A percentile compares a stretch with the other conserved stretches of the same genome.
Conservation (phyloP, 176 grass and related monocot species). For the Musa itinerans region DNA sequence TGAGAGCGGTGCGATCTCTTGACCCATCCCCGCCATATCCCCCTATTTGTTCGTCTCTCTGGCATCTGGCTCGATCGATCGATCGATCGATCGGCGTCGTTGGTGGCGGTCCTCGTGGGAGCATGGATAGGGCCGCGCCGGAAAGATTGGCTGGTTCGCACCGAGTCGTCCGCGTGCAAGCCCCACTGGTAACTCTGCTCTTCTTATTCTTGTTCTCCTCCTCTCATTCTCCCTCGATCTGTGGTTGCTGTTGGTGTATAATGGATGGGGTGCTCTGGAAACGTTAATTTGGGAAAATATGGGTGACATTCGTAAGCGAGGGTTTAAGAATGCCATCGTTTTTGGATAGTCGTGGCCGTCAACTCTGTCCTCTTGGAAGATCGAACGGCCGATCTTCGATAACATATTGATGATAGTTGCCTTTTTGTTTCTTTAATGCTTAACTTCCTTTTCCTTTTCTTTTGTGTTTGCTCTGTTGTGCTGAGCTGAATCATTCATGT, state of each 20-base stretch:
- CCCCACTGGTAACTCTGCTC: neutral
- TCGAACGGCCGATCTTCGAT: neutral
- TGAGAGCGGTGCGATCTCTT: neutral
- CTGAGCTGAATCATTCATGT: neutral
- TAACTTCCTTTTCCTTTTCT: neutral
- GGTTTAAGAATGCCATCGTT: neutral
- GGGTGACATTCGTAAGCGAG: neutral
- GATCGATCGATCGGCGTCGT: neutral
- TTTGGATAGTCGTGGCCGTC: neutral
- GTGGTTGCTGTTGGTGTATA: neutral
- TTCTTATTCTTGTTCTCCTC: neutral
- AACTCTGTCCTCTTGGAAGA: neutral
- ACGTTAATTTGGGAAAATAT: neutral
- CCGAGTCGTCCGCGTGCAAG: slow-evolving; percentile 8
- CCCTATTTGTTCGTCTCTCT: no score
- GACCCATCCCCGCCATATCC: neutral
- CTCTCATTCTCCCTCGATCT: neutral
- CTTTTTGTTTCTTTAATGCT: neutral
- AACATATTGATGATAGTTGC: neutral
- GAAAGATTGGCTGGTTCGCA: slow-evolving; percentile 6
- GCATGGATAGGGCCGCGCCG: neutral
- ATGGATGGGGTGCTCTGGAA: neutral
- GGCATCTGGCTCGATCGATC: neutral
- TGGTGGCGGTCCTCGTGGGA: neutral
- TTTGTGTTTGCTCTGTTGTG: neutral